Conservation (phyloP, 768 basidiomycete genomes). For the Galerina sulciceps region DNA sequence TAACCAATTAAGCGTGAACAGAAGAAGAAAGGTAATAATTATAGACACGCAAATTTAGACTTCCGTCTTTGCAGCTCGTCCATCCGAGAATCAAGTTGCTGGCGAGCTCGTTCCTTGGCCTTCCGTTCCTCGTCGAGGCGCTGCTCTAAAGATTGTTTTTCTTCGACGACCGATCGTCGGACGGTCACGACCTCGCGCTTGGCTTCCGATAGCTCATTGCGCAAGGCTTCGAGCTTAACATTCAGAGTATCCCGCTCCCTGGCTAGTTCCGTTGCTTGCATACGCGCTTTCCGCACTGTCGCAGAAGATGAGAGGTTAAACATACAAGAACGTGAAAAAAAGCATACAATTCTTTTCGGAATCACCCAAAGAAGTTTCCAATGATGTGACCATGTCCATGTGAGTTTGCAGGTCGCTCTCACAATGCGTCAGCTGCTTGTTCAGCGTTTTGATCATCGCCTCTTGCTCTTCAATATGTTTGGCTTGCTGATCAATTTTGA, state of each 20-base stretch:
- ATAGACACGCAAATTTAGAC: conserved; percentile 92
- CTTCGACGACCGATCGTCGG: conserved; percentile 81
- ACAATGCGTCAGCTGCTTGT: conserved; percentile 92
- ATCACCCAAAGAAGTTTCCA: conserved; percentile 87
- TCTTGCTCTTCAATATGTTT: conserved; percentile 85
- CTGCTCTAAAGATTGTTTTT: conserved; percentile 86
- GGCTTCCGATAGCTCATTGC: conserved; percentile 75
- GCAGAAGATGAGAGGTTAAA: conserved; percentile 6
- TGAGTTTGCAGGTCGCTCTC: conserved; percentile 90
- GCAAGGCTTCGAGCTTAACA: conserved; percentile 65
- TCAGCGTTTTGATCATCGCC: conserved; percentile 90
- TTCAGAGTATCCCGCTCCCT: conserved; percentile 82
- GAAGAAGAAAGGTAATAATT: conserved; percentile 30
- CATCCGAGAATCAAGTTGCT: conserved; percentile 87
- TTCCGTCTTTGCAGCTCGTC: conserved; percentile 85
- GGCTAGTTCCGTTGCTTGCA: conserved; percentile 90
- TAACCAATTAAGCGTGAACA: conserved; percentile 21
- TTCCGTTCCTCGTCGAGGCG: conserved; percentile 85
- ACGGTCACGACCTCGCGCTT: conserved; percentile 80
- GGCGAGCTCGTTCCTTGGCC: conserved; percentile 87
- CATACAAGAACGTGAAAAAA: conserved; percentile 3
- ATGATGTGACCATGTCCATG: conserved; percentile 84
- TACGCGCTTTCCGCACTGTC: conserved; percentile 88
- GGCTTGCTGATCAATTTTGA: conserved; percentile 72
- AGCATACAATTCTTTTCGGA: conserved; percentile 91